Evolutionary conservation across 148 eudicot species (phyloP).

Genomic region (Gaultheria prostrata): DNA sequence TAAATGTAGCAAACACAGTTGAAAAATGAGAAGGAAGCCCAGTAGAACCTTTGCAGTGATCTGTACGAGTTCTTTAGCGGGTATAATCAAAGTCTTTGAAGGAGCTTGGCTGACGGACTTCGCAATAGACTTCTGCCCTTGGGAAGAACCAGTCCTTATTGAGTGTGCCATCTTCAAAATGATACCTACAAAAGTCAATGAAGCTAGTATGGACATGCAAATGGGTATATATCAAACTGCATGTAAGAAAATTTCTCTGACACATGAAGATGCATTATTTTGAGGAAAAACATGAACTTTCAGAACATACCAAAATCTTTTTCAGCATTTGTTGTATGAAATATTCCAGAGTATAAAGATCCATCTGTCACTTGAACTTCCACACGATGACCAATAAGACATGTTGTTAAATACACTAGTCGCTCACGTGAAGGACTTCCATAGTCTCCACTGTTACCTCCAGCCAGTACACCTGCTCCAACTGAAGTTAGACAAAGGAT

Average conservation of each 20-base stretch:
- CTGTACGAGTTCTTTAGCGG: conserved; percentile 82
- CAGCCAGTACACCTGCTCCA: conserved; percentile 36
- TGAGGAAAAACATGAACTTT: background rate
- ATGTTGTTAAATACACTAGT: conserved; percentile 64
- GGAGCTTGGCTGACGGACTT: conserved; percentile 60
- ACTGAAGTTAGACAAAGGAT: conserved; percentile 16
- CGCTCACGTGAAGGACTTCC: conserved; percentile 62
- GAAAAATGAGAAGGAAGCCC: background rate
- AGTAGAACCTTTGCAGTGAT: conserved; percentile 74
- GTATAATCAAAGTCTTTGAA: conserved; percentile 63
- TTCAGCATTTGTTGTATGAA: conserved; percentile 75
- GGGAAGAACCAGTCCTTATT: conserved; percentile 51
- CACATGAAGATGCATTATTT: conserved; percentile 3
- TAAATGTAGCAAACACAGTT: background rate
- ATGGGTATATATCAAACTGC: background rate
- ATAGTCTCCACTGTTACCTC: conserved; percentile 36
- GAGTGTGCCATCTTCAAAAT: conserved; percentile 83
- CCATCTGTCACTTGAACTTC: conserved; percentile 93
- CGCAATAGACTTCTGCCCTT: conserved; percentile 45
- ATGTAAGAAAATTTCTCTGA: background rate
- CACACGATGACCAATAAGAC: conserved; percentile 87
- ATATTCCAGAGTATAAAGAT: conserved; percentile 72
- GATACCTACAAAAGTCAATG: conserved; percentile 47
- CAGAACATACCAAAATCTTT: conserved; percentile 68
- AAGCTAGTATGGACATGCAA: conserved; percentile 8